Evolutionary conservation across 1,284 basidiomycete species (phyloP).

Genomic region (Microbotryum saponariae): DNA sequence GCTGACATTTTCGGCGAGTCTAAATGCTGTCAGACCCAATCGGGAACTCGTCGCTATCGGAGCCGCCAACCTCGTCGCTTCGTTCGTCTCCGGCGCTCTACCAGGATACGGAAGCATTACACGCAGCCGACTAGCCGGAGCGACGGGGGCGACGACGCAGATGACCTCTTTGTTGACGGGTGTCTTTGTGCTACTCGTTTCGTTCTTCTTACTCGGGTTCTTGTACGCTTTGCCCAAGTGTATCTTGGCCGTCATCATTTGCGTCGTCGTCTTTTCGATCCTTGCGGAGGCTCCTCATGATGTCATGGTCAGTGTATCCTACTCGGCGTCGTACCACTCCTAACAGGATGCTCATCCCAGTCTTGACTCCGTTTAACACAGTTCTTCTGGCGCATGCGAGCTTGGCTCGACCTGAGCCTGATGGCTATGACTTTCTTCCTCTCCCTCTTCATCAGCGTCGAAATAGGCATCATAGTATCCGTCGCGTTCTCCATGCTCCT

Average conservation of each 20-base stretch:
- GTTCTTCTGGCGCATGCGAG: constrained; percentile 52
- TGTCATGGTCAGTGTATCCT: constrained; percentile 45
- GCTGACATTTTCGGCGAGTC: neutral
- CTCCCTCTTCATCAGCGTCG: constrained; percentile 69
- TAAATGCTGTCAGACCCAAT: constrained; percentile 52
- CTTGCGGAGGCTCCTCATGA: constrained; percentile 82
- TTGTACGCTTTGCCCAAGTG: constrained; percentile 72
- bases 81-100: constrained; percentile 74
- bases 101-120: constrained; percentile 86
- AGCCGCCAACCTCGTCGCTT: constrained; percentile 66
- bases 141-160: constrained; percentile 70
- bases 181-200: constrained; percentile 64
- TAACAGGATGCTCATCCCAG: too few species aligned
- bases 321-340: too few species aligned
- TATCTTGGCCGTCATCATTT: constrained; percentile 69
- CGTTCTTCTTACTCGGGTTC: constrained; percentile 75
- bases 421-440: constrained; percentile 76
- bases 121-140: constrained; percentile 34
- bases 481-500: constrained; percentile 76
- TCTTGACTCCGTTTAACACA: neutral
- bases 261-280: constrained; percentile 72
- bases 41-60: constrained; percentile 78
- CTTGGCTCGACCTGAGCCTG: constrained; percentile 75
- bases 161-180: constrained; percentile 78
- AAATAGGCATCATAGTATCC: constrained; percentile 70